Evolutionary conservation across 202 grass and related monocot genomes (phyloP).

Genomic region (Musa balbisiana): DNA sequence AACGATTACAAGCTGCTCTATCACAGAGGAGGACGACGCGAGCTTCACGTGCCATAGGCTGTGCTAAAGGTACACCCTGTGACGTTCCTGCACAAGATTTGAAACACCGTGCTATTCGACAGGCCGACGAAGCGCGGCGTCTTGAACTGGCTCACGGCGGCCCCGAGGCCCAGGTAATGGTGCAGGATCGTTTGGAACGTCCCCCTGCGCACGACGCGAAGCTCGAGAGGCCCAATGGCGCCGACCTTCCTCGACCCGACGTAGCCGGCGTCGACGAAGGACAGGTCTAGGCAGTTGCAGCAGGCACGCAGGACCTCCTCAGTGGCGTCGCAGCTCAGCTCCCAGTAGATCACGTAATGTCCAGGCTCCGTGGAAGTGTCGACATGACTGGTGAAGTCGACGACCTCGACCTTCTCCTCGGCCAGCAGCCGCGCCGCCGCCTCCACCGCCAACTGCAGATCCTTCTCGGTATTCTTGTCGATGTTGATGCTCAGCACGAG

Average conservation of each 20-base stretch:
- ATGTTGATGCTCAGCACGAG: slow-evolving; percentile 80
- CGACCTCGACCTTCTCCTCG: slow-evolving; percentile 71
- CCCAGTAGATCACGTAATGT: slow-evolving; percentile 86
- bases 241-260: slow-evolving; percentile 62
- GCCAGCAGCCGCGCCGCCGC: slow-evolving; percentile 54
- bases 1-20: too few species aligned
- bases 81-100: slow-evolving; percentile 55
- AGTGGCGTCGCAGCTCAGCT: slow-evolving; percentile 45
- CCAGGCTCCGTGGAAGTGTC: slow-evolving; percentile 46
- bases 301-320: slow-evolving; percentile 50
- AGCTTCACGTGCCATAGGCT: slow-evolving; percentile 26
- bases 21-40: too few species aligned
- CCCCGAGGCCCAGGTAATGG: slow-evolving; percentile 57
- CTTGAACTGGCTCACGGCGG: slow-evolving; percentile 87
- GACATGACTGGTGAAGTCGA: slow-evolving; percentile 76
- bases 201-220: slow-evolving; percentile 58
- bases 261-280: slow-evolving; percentile 72
- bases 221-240: slow-evolving; percentile 60
- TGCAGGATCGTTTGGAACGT: slow-evolving; percentile 72
- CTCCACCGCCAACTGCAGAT: slow-evolving; percentile 77
- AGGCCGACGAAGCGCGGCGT: slow-evolving; percentile 58
- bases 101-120: slow-evolving; percentile 49
- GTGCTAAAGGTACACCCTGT: slow-evolving; percentile 51
- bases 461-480: slow-evolving; percentile 91
- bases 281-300: slow-evolving; percentile 61